Percentiles rank a stretch among this genome's conserved stretches.
phyloP scores from a whole-genome alignment of 2,329 filamentous ascomycete species.

The Aspergillus sp. region DNA sequence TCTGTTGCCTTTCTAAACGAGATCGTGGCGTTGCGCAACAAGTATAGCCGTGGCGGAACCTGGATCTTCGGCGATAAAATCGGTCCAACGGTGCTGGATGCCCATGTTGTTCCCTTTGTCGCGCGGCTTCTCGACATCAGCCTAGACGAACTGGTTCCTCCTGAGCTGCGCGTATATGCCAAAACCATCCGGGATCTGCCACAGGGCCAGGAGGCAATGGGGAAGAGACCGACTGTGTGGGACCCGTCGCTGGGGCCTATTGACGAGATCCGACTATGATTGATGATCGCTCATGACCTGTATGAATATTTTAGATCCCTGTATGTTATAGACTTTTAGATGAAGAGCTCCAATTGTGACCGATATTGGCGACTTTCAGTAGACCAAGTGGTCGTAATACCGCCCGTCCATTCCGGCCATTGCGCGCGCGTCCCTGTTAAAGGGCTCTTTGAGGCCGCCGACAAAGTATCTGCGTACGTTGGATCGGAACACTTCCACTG shows the following conservation, averaged over 20 bases:
- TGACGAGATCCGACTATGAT: conserved; percentile 8
- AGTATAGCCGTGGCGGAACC: conserved; percentile 1
- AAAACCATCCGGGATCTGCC: conserved; percentile 2
- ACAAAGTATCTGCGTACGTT: conserved; percentile 46
- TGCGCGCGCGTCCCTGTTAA: conserved; percentile 45
- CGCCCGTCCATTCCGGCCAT: conserved; percentile 47
- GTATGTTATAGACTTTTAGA: not conserved
- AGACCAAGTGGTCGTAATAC: conserved; percentile 39
- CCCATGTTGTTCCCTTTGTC: conserved; percentile 11
- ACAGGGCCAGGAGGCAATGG: conserved; percentile 7
- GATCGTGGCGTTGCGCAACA: not conserved
- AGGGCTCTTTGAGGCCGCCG: conserved; percentile 45
- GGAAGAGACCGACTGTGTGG: conserved; percentile 13
- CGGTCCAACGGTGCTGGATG: conserved; percentile 13
- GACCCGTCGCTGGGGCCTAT: conserved; percentile 6
- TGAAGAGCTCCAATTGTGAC: not conserved
- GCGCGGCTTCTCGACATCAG: conserved; percentile 9
- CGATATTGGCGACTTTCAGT: not conserved
- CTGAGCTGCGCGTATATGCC: conserved; percentile 5
- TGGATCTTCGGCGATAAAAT: conserved; percentile 14
- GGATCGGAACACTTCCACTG: conserved; percentile 45
- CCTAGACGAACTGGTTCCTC: conserved; percentile 9
- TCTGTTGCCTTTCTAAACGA: conserved; percentile 1
- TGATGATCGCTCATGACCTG: conserved; percentile 2
- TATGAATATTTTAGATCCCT: not conserved